Base-by-base conservation (phyloP, 2,329 filamentous ascomycete species). In the Trichoderma sp. region DNA sequence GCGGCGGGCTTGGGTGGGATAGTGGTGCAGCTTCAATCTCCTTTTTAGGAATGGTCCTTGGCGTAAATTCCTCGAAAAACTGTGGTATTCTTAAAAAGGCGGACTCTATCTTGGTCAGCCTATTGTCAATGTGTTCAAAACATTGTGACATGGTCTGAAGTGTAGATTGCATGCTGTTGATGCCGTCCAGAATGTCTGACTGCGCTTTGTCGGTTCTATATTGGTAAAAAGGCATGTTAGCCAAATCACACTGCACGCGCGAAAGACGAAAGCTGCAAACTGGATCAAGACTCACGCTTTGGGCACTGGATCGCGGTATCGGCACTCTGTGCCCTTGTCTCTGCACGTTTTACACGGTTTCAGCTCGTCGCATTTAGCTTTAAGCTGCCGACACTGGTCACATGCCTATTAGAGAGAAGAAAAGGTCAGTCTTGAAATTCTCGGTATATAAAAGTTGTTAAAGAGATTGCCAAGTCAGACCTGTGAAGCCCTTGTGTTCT, bases 361-460 rank as follows among this genome's bases (percentile, higher is more conserved):
- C 13, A 90, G 89, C 82, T 97, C 94, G 75, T 97, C 93, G 77
- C 94, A 97, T 80, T 97, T 97, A 16, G 93, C 93, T 79, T 97
- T 97, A 49, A 95, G 86, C 70, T 91, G 87, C 69, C 94, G 89
- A 80, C 94, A 97, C 78, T 91, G 92, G 76, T 97, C 94, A 79
- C 96, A 99, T 46, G 96, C 96, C 90, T 97, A 74, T 16, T n/a
- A 46, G 46, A 24, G 8, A 46, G 54, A 37, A 18, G 21, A 56
- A 16, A 16, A 7, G 26, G 69, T 75, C 59, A 74, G 73, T 60
- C n/a, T 13, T 7, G 13, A 11, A 24, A 8, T 24, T 63, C 56
- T 18, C 39, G 5, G 16, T 18, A 46, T 46, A 4, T 49, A 2
- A 21, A 16, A 49, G n/a, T 11, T 49, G 37, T 14, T 37, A 21